These are phyloP conservation scores for Bothriochloa decipiens DNA, from an alignment of 176 grass and related monocot species.

Conservation along the genomic window DNA sequence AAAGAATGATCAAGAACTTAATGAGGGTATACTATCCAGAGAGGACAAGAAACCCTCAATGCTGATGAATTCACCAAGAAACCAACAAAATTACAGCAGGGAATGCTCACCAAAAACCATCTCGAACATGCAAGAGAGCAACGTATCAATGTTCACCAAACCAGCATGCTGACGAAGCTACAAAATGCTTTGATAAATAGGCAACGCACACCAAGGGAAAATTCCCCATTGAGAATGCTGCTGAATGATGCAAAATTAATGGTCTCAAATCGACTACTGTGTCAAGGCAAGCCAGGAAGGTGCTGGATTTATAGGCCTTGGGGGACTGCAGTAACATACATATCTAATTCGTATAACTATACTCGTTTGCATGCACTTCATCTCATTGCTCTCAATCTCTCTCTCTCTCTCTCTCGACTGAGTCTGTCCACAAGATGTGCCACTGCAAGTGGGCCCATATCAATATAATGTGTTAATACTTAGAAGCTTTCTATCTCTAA, in stretches of 20 bases:
- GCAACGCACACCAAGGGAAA: neutral
- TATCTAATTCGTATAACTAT: too few relatives aligned
- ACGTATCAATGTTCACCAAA: neutral
- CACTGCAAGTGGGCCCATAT: neutral
- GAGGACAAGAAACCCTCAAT: neutral
- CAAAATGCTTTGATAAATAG: neutral
- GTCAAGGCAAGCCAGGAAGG: neutral
- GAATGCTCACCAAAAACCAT: slow-evolving; percentile 1
- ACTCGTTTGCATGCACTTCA: too few relatives aligned
- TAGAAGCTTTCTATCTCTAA: neutral
- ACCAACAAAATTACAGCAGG: neutral
- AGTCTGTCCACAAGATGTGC: neutral
- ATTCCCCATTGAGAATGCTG: neutral
- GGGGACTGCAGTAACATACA: neutral
- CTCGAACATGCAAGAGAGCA: neutral
- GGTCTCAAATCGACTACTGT: neutral
- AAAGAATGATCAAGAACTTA: slow-evolving; percentile 16
- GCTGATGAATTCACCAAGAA: neutral
- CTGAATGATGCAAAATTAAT: neutral
- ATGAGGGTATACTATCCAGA: neutral
- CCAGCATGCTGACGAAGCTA: neutral
- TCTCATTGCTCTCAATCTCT: neutral
- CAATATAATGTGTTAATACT: neutral
- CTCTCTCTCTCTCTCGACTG: too few relatives aligned
- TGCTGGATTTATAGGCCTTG: neutral